Evolutionary conservation across 352 stramenopile species (phyloP).

Genomic region (Pythium dissimile): DNA sequence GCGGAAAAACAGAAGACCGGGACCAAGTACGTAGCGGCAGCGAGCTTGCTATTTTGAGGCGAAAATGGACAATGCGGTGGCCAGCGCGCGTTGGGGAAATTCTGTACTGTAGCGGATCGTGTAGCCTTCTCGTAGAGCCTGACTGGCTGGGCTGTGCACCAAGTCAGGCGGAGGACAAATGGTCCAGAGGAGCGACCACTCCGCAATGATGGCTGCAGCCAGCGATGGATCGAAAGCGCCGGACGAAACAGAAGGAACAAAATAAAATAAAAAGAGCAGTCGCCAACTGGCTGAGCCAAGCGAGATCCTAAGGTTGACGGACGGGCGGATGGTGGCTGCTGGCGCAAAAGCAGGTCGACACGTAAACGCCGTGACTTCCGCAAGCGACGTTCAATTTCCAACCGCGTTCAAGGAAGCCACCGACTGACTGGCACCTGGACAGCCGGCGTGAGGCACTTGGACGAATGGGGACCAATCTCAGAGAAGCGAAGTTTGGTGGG

Average conservation of each 20-base stretch:
- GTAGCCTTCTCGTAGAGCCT: no score
- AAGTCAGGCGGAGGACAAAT: not conserved
- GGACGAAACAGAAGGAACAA: not conserved
- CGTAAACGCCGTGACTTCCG: not conserved
- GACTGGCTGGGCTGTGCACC: no score
- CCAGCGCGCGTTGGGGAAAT: not conserved
- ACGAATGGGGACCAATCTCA: not conserved
- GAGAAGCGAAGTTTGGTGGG: slow-evolving; percentile 3
- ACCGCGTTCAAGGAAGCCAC: no score
- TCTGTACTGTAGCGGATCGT: no score
- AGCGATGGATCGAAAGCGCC: not conserved
- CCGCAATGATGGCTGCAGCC: not conserved
- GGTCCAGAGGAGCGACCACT: not conserved
- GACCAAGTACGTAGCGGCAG: no score
- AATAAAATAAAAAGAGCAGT: not conserved
- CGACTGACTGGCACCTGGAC: not conserved
- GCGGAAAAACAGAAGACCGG: no score
- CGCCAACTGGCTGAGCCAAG: not conserved
- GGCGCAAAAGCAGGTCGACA: not conserved
- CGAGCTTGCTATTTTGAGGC: not conserved
- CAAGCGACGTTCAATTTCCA: not conserved
- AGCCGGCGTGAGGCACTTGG: not conserved
- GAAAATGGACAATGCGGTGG: not conserved
- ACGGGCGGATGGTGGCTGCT: slow-evolving; percentile 2
- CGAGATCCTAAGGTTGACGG: not conserved